Evolutionary conservation across 768 basidiomycete genomes (phyloP), one percentile per base, ranked within the genome.

Genomic region (Hortiboletus campestris): DNA sequence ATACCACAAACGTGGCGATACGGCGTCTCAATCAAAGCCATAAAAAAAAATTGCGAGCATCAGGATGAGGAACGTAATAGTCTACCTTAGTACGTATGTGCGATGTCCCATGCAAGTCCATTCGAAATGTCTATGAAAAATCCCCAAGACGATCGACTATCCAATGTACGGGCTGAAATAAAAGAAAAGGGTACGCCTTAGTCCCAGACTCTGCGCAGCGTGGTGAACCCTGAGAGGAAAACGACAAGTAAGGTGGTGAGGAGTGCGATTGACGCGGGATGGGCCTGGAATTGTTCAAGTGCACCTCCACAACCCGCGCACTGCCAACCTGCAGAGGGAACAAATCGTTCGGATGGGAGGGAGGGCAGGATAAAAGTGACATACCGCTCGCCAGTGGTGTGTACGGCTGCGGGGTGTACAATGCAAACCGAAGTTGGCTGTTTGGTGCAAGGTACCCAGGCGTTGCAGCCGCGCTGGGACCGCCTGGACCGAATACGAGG

Each of bases 401-500:
- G 64, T 85, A 84, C 6, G 72, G 13, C 57, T 77, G 77, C 11
- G 85, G 85, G 25, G 78, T 77, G 67, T 89, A 89, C 60, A 89
- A 63, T 35, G 84, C 83, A 67, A 89, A 89, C 59, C 72, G 67
- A 45, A 84, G 74, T 4, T 77, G 71, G 29, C 73, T 73, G 65
- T 85, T 83, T 36, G 83, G 78, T 49, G 70, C 75, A 51, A 89
- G 75, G 59, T 75, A 71, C 0, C 87, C 87, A 0, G 81, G 78
- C 8, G 74, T 62, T 9, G 81, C 67, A 6, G 67, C 63, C 1
- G 80, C 81, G 14, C 72, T 79, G 20, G 79, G 72, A 6, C 87
- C 86, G 29, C 81, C 72, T 46, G 80, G 72, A 57, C 78, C 86
- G 66, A 74, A 82, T 38, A 89, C 77, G 11, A 77, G 75, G 8